Evolutionary conservation across 345 rosid species (phyloP).

Genomic region (Salix exigua): DNA sequence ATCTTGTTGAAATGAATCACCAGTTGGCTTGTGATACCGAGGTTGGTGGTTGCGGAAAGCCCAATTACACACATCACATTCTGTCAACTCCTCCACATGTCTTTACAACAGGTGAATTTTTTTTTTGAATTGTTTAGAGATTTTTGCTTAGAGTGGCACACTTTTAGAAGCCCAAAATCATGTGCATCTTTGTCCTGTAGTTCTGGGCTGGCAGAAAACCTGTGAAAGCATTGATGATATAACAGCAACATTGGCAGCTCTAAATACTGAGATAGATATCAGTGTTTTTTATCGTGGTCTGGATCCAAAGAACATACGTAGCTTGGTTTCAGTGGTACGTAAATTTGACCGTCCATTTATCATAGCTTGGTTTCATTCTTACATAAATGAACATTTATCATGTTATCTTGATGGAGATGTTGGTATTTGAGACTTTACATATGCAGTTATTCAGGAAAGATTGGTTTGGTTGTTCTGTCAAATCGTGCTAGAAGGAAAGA

Average conservation of each 20-base stretch:
- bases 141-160: conserved; percentile 10
- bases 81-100: conserved; percentile 71
- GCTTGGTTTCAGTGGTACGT: conserved; percentile 86
- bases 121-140: background rate
- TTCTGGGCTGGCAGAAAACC: conserved; percentile 95
- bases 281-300: conserved; percentile 76
- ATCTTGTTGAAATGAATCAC: conserved; percentile 83
- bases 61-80: conserved; percentile 71
- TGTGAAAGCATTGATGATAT: conserved; percentile 81
- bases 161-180: background rate
- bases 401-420: background rate
- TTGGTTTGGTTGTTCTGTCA: background rate
- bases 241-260: conserved; percentile 73
- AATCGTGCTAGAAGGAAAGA: conserved; percentile 1
- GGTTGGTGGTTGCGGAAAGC: conserved; percentile 82
- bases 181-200: conserved; percentile 41
- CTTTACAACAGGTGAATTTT: conserved; percentile 68
- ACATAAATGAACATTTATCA: conserved; percentile 11
- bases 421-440: background rate
- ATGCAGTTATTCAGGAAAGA: background rate
- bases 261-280: conserved; percentile 77
- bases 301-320: conserved; percentile 57
- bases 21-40: conserved; percentile 88
- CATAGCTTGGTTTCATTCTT: conserved; percentile 80
- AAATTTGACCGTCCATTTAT: background rate